Conservation (phyloP, 306 rosid genomes). For the Macrotyloma uniflorum region DNA sequence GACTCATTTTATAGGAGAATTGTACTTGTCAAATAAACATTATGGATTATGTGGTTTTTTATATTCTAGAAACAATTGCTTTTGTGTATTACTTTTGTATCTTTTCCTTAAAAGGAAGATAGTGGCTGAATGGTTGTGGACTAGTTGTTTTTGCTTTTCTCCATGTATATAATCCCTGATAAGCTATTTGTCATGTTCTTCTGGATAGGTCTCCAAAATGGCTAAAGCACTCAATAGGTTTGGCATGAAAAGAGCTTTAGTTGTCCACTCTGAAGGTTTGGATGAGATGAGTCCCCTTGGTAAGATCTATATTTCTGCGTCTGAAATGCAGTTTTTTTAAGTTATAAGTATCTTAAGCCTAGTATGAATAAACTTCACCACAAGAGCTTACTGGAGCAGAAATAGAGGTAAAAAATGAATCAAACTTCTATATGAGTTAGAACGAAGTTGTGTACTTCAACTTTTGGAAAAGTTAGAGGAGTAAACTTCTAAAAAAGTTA, state of each 20-base stretch:
- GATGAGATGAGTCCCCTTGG: slow-evolving; percentile 99
- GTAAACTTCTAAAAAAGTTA: not conserved
- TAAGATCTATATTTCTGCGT: slow-evolving; percentile 42
- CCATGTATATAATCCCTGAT: slow-evolving; percentile 12
- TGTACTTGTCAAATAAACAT: slow-evolving; percentile 11
- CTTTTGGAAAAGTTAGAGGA: not conserved
- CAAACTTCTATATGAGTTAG: not conserved
- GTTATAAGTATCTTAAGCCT: not conserved
- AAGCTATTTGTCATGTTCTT: slow-evolving; percentile 32
- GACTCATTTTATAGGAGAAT: not conserved
- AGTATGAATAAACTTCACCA: not conserved
- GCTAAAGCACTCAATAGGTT: slow-evolving; percentile 78
- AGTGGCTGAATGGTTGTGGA: slow-evolving; percentile 17
- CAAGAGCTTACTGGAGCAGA: not conserved
- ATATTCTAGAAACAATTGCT: not conserved
- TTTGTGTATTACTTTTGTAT: slow-evolving; percentile 9
- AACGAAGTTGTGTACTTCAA: not conserved
- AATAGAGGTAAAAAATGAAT: not conserved
- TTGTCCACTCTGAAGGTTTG: slow-evolving; percentile 94
- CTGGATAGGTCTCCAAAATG: slow-evolving; percentile 80
- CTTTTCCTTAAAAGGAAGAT: not conserved
- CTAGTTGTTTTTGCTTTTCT: not conserved
- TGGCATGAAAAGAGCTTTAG: slow-evolving; percentile 94
- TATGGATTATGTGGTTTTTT: slow-evolving; percentile 1
- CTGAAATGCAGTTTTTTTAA: slow-evolving; percentile 5